A percentile compares a stretch with the other conserved stretches of the same genome.
phyloP scores from a whole-genome alignment of 306 rosid species.

The Quercus cerris region DNA sequence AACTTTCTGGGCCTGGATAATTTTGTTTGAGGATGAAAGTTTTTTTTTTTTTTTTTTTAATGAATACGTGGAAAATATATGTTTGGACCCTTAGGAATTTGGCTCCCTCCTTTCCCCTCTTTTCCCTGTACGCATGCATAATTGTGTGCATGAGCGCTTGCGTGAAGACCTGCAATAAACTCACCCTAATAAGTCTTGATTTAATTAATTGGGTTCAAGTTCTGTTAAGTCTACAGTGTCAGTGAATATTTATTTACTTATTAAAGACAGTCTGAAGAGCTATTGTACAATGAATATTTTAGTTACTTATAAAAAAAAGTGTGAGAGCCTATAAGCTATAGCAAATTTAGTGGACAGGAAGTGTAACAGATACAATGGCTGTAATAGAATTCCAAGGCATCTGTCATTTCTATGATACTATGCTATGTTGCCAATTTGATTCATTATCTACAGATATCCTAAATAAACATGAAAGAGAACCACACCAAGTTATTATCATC shows the following conservation, averaged over 20 bases:
- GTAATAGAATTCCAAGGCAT: background rate
- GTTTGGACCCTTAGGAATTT: background rate
- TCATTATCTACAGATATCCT: no score
- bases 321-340: background rate
- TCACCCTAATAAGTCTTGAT: background rate
- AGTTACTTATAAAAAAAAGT: background rate
- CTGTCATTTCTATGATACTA: background rate
- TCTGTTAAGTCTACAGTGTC: background rate
- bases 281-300: background rate
- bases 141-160: background rate
- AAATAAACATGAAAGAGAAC: no score
- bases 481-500: no score
- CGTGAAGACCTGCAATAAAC: background rate
- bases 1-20: background rate
- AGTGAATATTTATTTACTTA: background rate
- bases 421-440: no score
- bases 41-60: background rate
- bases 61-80: background rate
- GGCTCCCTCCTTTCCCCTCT: background rate
- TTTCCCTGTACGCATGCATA: background rate
- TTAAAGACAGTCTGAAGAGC: background rate
- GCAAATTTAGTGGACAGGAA: background rate
- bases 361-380: background rate
- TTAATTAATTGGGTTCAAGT: background rate
- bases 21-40: background rate